A percentile compares a stretch with the other conserved stretches of the same genome.
These are phyloP conservation scores for Phytophthora foliorum DNA, from an alignment of 352 stramenopile genomes.

Conservation along the genomic window DNA sequence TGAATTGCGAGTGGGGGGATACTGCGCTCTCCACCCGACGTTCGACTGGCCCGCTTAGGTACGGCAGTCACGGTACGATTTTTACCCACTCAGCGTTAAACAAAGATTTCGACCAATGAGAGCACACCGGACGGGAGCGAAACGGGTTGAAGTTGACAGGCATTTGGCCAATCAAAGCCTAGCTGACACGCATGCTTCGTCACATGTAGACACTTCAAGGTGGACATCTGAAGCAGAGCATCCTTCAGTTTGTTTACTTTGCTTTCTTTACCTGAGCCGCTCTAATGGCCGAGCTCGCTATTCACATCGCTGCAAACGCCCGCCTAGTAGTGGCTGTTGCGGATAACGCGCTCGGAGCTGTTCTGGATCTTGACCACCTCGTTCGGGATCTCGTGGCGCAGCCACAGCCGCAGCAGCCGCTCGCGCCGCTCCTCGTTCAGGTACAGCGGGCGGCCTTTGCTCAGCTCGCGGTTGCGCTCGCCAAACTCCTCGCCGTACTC, in stretches of 20 bases:
- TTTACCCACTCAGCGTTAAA: conserved; percentile 31
- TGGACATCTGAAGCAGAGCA: conserved; percentile 2
- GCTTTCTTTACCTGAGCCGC: not conserved
- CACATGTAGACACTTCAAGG: conserved; percentile 22
- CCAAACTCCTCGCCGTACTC: conserved; percentile 92
- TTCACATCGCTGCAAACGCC: conserved; percentile 19
- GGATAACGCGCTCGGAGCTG: conserved; percentile 89
- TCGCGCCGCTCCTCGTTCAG: conserved; percentile 79
- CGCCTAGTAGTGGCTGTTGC: conserved; percentile 87
- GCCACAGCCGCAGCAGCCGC: conserved; percentile 79
- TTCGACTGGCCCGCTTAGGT: conserved; percentile 27
- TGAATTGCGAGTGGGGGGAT: conserved; percentile 29
- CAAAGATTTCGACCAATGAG: conserved; percentile 7
- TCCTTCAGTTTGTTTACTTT: conserved; percentile 30
- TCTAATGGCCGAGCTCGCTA: conserved; percentile 18
- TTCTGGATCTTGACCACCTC: conserved; percentile 92
- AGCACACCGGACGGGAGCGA: not conserved
- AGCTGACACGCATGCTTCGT: conserved; percentile 3
- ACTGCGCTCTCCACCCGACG: conserved; percentile 34
- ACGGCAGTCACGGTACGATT: conserved; percentile 22
- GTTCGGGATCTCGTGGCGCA: conserved; percentile 85
- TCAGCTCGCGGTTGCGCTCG: conserved; percentile 83
- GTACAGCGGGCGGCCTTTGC: conserved; percentile 85
- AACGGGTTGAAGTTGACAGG: conserved; percentile 10
- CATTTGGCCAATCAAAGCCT: not conserved